Evolutionary conservation across 495 filamentous ascomycete species (phyloP), one percentile per base, ranked within the genome.

Genomic region (Penicillium odoratum): DNA sequence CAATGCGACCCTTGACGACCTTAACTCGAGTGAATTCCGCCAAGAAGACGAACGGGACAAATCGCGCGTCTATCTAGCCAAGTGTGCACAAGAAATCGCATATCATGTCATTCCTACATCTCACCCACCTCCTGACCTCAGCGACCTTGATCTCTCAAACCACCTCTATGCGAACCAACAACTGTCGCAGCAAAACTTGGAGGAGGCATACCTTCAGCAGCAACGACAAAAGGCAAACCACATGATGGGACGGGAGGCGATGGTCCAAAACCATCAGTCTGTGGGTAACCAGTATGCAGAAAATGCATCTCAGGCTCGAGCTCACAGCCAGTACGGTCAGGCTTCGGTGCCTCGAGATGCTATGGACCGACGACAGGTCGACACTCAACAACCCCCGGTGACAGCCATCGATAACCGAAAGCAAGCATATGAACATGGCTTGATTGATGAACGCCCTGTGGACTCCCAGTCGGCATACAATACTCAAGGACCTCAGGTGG

Each of bases 401-500:
- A 69, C 70, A 31, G 67, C 70, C 15, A 54, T 75, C 33, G 78
- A 81, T 18, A 69, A 67, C 11, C 68, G 78, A 53, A 77, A 67
- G 38, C 69, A 70, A 34, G 36, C 61, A 1, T 60, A 70, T 48
- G 74, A 79, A 51, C 78, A 75, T 53, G 65, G 69, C 28, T 63
- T 71, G 45, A 47, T 65, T 38, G 85, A 90, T 44, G 86, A 89
- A 28, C 75, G 73, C 42, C 76, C 79, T 1, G 75, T 82, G 81
- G 80, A 33, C 50, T 68, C 81, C 4, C 82, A 82, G 42, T 83
- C 89, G 60, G 71, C 71, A 46, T 84, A 74, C 59, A 84, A 88
- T 64, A 59, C 65, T n/a, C 80, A 80, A 59, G 83, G 83, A 9
- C 70, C 77, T 34, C 75, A 76, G 40, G 77, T 81, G 30, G 63